A percentile compares a stretch with the other conserved stretches of the same genome.
These are phyloP conservation scores for Verticillium longisporum DNA, from an alignment of 2,329 filamentous ascomycete species.

Conservation along the genomic window DNA sequence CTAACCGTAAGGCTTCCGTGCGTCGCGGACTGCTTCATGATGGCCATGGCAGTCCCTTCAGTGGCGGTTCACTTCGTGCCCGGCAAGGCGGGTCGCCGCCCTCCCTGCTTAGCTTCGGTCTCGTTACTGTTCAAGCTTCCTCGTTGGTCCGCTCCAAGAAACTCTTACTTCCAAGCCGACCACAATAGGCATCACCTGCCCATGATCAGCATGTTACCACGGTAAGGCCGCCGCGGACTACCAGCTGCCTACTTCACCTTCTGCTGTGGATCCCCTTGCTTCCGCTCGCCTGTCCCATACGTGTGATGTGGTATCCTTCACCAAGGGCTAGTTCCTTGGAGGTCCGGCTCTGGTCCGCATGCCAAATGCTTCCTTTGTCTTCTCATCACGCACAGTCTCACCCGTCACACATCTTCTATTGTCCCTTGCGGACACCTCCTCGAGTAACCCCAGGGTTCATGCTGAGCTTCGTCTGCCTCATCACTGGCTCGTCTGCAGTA, in stretches of 20 bases:
- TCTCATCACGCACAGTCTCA: neutral
- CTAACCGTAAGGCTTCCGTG: neutral
- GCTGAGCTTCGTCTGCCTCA: no score
- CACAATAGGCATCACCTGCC: neutral
- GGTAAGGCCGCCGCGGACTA: neutral
- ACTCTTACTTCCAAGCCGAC: neutral
- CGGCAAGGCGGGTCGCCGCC: neutral
- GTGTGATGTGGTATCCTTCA: neutral
- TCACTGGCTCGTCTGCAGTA: no score
- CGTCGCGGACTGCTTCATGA: neutral
- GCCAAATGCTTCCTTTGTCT: neutral
- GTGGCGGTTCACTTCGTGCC: neutral
- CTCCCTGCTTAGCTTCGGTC: neutral
- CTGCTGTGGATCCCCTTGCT: neutral
- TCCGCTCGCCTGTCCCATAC: neutral
- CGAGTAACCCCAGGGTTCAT: neutral
- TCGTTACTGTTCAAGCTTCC: neutral
- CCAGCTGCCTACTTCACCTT: neutral
- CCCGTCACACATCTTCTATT: conserved; percentile 2
- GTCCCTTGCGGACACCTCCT: neutral
- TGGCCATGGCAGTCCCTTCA: neutral
- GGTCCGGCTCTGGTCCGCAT: neutral
- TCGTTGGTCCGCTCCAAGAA: neutral
- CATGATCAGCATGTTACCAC: neutral
- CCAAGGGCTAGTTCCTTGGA: neutral